These are phyloP conservation scores for Clarireedia hainanense DNA, from an alignment of 2,329 filamentous ascomycete species.

Conservation along the genomic window DNA sequence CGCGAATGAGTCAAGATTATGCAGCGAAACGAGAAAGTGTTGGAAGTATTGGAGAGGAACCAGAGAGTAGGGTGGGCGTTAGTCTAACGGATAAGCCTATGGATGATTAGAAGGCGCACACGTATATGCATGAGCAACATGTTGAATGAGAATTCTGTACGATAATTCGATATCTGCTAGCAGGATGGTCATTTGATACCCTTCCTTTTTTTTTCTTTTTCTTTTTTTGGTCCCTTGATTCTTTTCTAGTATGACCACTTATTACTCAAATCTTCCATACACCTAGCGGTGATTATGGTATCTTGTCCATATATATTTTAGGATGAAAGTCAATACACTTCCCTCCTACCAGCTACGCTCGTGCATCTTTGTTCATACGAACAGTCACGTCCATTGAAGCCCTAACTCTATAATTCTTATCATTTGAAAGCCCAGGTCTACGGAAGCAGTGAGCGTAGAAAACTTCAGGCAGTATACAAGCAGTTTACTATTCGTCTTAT, in stretches of 20 bases:
- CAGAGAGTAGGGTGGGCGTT: conserved; percentile 44
- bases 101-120: conserved; percentile 49
- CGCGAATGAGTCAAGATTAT: conserved; percentile 27
- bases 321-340: too few relatives aligned
- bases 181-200: conserved; percentile 1
- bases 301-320: too few relatives aligned
- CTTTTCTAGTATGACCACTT: neutral
- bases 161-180: neutral
- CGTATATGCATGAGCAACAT: neutral
- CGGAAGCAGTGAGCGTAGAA: too few relatives aligned
- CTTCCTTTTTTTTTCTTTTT: neutral
- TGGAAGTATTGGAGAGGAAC: conserved; percentile 15
- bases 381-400: too few relatives aligned
- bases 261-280: too few relatives aligned
- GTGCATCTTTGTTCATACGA: too few relatives aligned
- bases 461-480: too few relatives aligned
- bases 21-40: conserved; percentile 25
- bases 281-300: too few relatives aligned
- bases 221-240: neutral
- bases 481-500: too few relatives aligned
- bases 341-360: too few relatives aligned
- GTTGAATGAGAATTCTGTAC: conserved; percentile 1
- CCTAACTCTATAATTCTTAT: too few relatives aligned
- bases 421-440: too few relatives aligned
- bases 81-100: conserved; percentile 70